Percentiles rank a stretch among this genome's conserved stretches.
phyloP scores from a whole-genome alignment of 768 basidiomycete species.

The Agaricus subrufescens region DNA sequence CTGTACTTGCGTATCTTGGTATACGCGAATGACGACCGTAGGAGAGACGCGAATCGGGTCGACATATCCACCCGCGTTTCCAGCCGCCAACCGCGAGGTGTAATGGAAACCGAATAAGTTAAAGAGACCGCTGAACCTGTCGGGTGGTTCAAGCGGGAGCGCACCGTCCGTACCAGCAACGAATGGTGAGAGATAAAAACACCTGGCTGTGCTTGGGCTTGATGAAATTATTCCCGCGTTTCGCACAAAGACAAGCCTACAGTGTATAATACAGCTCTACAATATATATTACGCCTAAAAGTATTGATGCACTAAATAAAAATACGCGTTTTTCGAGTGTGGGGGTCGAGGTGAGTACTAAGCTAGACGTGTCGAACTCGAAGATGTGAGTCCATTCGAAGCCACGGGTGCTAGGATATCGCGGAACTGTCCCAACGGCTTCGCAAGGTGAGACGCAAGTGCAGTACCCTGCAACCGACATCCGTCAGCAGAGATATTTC shows the following conservation, averaged over 20 bases:
- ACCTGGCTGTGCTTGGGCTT: neutral
- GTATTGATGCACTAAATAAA: neutral
- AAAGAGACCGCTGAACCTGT: too few species aligned
- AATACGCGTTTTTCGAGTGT: neutral
- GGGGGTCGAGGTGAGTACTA: neutral
- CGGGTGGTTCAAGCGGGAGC: too few species aligned
- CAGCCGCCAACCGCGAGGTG: neutral
- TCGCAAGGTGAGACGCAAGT: slow-evolving; percentile 40
- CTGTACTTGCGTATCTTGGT: slow-evolving; percentile 31
- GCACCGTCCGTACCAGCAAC: too few species aligned
- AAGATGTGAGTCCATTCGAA: slow-evolving; percentile 16
- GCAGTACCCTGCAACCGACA: slow-evolving; percentile 26
- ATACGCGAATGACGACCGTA: slow-evolving; percentile 10
- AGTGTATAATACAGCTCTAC: slow-evolving; percentile 11
- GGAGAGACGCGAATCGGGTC: slow-evolving; percentile 11
- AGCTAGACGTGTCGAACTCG: slow-evolving; percentile 14
- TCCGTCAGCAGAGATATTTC: slow-evolving; percentile 1
- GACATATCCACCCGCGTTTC: neutral
- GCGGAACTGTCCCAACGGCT: slow-evolving; percentile 38
- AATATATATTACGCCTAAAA: slow-evolving; percentile 6
- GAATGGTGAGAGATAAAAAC: neutral
- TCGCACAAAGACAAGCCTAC: neutral
- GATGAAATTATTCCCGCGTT: slow-evolving; percentile 18
- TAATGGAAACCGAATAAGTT: neutral
- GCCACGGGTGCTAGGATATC: slow-evolving; percentile 26